Evolutionary conservation across 2,329 filamentous ascomycete species (phyloP).

Genomic region (Aschersonia sp.): DNA sequence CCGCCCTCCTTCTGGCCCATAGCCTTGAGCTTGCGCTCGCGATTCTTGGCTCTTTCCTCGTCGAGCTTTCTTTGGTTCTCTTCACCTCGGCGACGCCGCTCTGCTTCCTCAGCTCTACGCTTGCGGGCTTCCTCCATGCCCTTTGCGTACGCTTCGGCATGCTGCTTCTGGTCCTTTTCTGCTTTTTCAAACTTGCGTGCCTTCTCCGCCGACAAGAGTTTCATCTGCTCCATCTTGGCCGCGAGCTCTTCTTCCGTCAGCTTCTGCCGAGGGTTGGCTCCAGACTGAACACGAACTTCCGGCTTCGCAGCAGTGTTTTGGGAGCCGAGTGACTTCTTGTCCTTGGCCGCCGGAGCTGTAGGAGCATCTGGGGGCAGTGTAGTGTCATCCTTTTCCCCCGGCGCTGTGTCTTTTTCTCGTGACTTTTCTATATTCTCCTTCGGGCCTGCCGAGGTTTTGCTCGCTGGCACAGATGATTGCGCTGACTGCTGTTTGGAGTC

Average conservation of each 20-base stretch:
- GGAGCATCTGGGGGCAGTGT: constrained; percentile 17
- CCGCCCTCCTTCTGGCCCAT: constrained; percentile 36
- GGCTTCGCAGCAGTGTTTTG: constrained; percentile 19
- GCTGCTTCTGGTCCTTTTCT: constrained; percentile 39
- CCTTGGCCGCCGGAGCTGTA: constrained; percentile 10
- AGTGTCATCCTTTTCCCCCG: not conserved
- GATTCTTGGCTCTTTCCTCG: constrained; percentile 44
- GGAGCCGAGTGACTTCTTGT: constrained; percentile 5
- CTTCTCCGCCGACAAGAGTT: constrained; percentile 41
- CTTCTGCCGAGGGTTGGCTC: constrained; percentile 44
- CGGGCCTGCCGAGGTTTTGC: not conserved
- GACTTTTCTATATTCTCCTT: not conserved
- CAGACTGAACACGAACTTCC: constrained; percentile 32
- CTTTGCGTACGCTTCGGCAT: constrained; percentile 37
- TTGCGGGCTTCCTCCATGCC: constrained; percentile 40
- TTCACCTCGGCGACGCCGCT: constrained; percentile 34
- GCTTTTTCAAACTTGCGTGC: constrained; percentile 43
- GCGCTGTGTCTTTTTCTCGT: not conserved
- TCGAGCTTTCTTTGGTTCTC: constrained; percentile 37
- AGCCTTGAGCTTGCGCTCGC: constrained; percentile 45
- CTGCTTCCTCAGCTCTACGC: constrained; percentile 35
- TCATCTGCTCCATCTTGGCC: constrained; percentile 46
- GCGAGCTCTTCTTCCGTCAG: constrained; percentile 44
- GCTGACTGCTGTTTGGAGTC: constrained; percentile 5
- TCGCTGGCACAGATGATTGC: constrained; percentile 3